Percentiles rank a stretch among this genome's conserved stretches.
phyloP scores from a whole-genome alignment of 352 stramenopile species.

The Globisporangium iwayamae region DNA sequence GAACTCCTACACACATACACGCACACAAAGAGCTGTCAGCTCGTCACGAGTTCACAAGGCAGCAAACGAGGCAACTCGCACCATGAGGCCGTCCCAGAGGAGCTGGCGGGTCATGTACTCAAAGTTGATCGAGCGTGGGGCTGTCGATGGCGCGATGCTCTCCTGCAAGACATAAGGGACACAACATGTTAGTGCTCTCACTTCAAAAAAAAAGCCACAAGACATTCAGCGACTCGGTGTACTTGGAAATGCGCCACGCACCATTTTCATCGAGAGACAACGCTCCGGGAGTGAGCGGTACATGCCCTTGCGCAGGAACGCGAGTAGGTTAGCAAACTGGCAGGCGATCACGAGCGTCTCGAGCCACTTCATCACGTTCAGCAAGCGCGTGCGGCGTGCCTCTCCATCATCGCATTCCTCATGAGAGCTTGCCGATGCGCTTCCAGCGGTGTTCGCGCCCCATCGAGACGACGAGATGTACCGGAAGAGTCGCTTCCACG shows the following conservation, averaged over 20 bases:
- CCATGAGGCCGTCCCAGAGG: conserved; percentile 81
- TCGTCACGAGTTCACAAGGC: background rate
- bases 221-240: too few relatives aligned
- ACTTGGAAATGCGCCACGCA: conserved; percentile 17
- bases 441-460: conserved; percentile 9
- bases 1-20: conserved; percentile 52
- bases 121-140: conserved; percentile 75
- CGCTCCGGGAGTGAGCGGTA: conserved; percentile 76
- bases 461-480: conserved; percentile 57
- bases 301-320: conserved; percentile 65
- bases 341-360: conserved; percentile 64
- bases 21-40: conserved; percentile 1
- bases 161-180: conserved; percentile 27
- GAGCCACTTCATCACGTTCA: conserved; percentile 65
- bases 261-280: conserved; percentile 65
- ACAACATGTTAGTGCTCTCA: background rate
- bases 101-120: conserved; percentile 86
- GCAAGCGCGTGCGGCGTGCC: conserved; percentile 26
- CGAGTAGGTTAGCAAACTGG: conserved; percentile 68
- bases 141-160: conserved; percentile 47
- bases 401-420: conserved; percentile 12
- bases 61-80: conserved; percentile 15
- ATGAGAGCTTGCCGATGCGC: too few relatives aligned
- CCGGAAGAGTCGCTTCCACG: conserved; percentile 69
- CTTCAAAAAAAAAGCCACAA: too few relatives aligned